A percentile compares a stretch with the other conserved stretches of the same genome.
Conservation (phyloP, 192 early-diverging fungal genomes). For the Umbelopsis sp. region DNA sequence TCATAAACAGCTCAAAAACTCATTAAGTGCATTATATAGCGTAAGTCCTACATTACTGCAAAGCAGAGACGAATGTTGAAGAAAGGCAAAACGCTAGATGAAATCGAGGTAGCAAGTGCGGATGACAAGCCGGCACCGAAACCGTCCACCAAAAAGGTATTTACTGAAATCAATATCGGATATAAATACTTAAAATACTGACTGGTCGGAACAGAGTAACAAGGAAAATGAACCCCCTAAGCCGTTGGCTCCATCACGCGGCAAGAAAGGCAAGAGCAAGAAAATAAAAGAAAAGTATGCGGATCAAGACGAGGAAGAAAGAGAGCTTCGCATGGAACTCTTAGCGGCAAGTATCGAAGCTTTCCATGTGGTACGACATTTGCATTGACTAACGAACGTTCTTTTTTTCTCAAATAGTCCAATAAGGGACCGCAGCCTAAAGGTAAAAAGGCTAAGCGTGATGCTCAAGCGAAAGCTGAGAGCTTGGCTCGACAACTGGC, state of each 20-base stretch:
- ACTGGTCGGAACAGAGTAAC: not conserved
- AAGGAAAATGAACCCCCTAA: constrained; percentile 16
- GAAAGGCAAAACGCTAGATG: constrained; percentile 53
- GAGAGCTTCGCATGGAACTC: constrained; percentile 78
- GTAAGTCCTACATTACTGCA: constrained; percentile 63
- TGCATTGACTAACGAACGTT: not conserved
- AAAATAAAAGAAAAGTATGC: constrained; percentile 94
- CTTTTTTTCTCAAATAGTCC: constrained; percentile 39
- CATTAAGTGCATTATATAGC: constrained; percentile 22
- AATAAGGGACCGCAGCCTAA: constrained; percentile 71
- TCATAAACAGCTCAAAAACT: not conserved
- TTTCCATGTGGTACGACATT: not conserved
- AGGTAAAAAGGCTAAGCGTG: constrained; percentile 72
- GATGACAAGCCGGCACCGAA: not conserved
- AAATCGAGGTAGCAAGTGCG: constrained; percentile 17
- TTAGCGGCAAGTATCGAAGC: constrained; percentile 59
- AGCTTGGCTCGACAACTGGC: constrained; percentile 23
- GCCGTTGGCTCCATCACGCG: constrained; percentile 57
- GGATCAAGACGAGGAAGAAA: constrained; percentile 95
- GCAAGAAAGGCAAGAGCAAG: constrained; percentile 86
- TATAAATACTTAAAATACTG: not conserved
- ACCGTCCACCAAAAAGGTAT: constrained; percentile 5
- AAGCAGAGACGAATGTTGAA: constrained; percentile 85
- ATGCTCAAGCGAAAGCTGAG: constrained; percentile 51
- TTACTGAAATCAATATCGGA: not conserved